Base-by-base conservation (phyloP, 306 rosid species). In the Psophocarpus tetragonolobus region DNA sequence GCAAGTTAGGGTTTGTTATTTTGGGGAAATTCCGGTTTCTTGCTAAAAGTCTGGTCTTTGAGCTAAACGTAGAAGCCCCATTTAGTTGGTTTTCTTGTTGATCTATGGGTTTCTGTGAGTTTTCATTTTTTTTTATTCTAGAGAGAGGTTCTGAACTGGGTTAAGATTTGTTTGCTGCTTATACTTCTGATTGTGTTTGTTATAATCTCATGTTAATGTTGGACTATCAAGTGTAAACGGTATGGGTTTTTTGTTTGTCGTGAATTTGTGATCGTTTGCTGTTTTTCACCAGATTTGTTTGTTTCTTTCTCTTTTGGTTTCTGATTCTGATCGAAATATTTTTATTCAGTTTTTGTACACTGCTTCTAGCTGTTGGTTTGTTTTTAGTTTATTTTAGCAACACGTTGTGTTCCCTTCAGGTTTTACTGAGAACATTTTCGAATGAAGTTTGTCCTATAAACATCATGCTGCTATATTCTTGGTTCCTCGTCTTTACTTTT, bases 21-120 rank as follows among this genome's bases (percentile, higher is more conserved):
- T 23, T 29, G 41, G 64, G 68, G 50, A n/a, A 81, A 51, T 70
- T 79, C 2, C 33, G 42, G 47, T 75, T 62, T 3, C 36, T 56
- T 70, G 73, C 45, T 64, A 14, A 35, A 78, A 56, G 0, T 50
- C 45, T 57, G 82, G 57, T 58, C 62, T 76, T 63, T 77, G 41
- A 71, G 75, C 64, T 80, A 30, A 3, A 14, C 5, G 3, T 5
- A 68, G 66, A 36, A 3, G 68, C 38, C 73, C 83, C 66, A 47
- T 83, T 73, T 38, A 4, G 47, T 9, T 44, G 0, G 10, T 30
- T 47, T 80, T 78, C 11, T 33, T 54, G 80, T 42, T 87, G 88
- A 89, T 89, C 87, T 83, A 35, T 78, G 83, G 45, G 18, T 77
- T 56, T 77, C 26, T 18, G 7, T 11, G 1, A 42, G 27, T 70